Conservation (phyloP, 106 monocot genomes). For the Allium sativum region DNA sequence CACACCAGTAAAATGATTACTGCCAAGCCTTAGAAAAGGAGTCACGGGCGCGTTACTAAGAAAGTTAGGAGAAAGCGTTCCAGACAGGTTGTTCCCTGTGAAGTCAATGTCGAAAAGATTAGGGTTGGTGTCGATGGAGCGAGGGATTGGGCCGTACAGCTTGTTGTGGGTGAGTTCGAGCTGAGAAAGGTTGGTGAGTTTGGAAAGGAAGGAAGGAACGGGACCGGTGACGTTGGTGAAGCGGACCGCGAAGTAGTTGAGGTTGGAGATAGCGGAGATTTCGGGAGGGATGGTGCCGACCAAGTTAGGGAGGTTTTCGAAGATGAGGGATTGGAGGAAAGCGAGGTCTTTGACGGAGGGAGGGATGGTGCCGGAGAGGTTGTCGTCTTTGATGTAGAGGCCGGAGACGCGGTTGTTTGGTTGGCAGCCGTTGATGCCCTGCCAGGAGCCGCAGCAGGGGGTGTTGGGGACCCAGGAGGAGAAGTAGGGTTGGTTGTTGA, state of each 20-base stretch:
- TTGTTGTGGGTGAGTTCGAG: too few relatives aligned
- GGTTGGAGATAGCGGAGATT: constrained; percentile 19
- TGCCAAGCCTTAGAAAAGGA: constrained; percentile 16
- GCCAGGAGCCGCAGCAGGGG: constrained; percentile 43
- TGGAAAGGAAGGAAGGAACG: too few relatives aligned
- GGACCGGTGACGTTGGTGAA: too few relatives aligned
- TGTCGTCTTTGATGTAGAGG: constrained; percentile 11
- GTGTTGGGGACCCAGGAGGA: constrained; percentile 27
- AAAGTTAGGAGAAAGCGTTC: too few relatives aligned
- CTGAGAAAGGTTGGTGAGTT: too few relatives aligned
- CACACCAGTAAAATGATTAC: constrained; percentile 31
- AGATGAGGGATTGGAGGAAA: constrained; percentile 15
- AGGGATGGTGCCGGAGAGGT: constrained; percentile 22
- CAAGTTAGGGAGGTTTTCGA: constrained; percentile 25
- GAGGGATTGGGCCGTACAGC: too few relatives aligned
- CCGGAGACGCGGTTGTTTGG: constrained; percentile 26
- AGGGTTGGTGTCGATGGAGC: too few relatives aligned
- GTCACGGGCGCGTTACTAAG: too few relatives aligned
- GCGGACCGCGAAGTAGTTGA: constrained; percentile 11
- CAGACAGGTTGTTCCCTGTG: too few relatives aligned
- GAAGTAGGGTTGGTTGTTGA: constrained; percentile 24
- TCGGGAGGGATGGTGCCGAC: constrained; percentile 29
- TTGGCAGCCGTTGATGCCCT: constrained; percentile 27
- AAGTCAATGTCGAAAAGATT: too few relatives aligned
- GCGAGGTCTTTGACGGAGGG: constrained; percentile 29